Conservation (phyloP, 2,329 filamentous ascomycete species). For the Penicillium thymicola region DNA sequence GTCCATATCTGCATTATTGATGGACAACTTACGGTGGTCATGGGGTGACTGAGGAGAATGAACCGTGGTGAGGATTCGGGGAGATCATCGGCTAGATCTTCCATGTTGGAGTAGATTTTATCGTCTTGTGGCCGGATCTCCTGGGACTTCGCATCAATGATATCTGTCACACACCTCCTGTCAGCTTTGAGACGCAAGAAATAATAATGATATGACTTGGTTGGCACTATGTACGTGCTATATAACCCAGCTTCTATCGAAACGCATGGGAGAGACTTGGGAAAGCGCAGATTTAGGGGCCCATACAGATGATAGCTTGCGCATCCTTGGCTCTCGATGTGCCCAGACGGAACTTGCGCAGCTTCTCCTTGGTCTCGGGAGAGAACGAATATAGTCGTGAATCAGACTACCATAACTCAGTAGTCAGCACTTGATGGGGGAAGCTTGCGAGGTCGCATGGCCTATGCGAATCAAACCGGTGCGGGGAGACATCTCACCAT, state of each 20-base stretch:
- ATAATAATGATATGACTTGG: not conserved
- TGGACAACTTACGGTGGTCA: slow-evolving; percentile 66
- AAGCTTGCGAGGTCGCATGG: not conserved
- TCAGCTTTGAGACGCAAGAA: not conserved
- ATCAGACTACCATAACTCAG: slow-evolving; percentile 60
- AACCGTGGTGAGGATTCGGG: slow-evolving; percentile 90
- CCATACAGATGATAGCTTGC: slow-evolving; percentile 91
- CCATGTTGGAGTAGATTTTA: slow-evolving; percentile 75
- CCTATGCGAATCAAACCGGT: not conserved
- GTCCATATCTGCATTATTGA: slow-evolving; percentile 1
- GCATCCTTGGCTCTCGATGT: slow-evolving; percentile 83
- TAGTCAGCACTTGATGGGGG: not conserved
- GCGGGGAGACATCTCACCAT: slow-evolving; percentile 1
- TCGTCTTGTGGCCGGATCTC: slow-evolving; percentile 84
- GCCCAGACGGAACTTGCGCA: slow-evolving; percentile 89
- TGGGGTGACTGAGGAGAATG: slow-evolving; percentile 82
- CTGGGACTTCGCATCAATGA: slow-evolving; percentile 85
- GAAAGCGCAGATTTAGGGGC: slow-evolving; percentile 7
- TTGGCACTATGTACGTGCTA: not conserved
- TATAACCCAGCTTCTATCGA: not conserved
- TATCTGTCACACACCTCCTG: slow-evolving; percentile 54
- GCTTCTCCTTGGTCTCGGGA: slow-evolving; percentile 78
- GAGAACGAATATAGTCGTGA: slow-evolving; percentile 90
- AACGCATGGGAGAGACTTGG: not conserved
- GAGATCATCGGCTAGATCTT: slow-evolving; percentile 80